Conservation (phyloP, 306 rosid species). For the Cicer chorassanicum region DNA sequence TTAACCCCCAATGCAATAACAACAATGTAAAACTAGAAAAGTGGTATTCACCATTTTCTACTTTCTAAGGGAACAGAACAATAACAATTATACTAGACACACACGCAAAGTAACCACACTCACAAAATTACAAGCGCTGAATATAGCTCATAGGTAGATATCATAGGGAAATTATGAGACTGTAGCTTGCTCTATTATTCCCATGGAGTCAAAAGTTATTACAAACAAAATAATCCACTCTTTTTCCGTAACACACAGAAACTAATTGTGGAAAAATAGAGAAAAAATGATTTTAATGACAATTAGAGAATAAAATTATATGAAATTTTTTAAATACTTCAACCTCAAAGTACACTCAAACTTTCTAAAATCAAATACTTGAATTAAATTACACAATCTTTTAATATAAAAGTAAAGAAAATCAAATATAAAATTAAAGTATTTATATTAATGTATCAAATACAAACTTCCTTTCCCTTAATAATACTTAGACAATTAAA, state of each 20-base stretch:
- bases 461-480: too few relatives aligned
- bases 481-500: too few relatives aligned
- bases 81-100: slow-evolving; percentile 30
- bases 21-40: slow-evolving; percentile 44
- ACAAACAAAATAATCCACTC: slow-evolving; percentile 36
- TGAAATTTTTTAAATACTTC: too few relatives aligned
- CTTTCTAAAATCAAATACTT: too few relatives aligned
- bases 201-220: slow-evolving; percentile 30
- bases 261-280: not conserved
- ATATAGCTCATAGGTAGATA: slow-evolving; percentile 1
- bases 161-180: not conserved
- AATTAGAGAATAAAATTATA: too few relatives aligned
- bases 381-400: too few relatives aligned
- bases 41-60: slow-evolving; percentile 43
- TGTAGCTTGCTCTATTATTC: slow-evolving; percentile 16
- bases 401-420: too few relatives aligned
- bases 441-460: too few relatives aligned
- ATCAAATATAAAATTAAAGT: too few relatives aligned
- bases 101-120: slow-evolving; percentile 35
- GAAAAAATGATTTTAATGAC: too few relatives aligned
- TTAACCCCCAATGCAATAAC: slow-evolving; percentile 46
- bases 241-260: slow-evolving; percentile 6
- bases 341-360: too few relatives aligned
- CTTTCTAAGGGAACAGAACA: slow-evolving; percentile 20
- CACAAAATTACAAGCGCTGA: slow-evolving; percentile 1